phyloP scores from a whole-genome alignment of 768 basidiomycete genomes.

The Pholiota molesta region DNA sequence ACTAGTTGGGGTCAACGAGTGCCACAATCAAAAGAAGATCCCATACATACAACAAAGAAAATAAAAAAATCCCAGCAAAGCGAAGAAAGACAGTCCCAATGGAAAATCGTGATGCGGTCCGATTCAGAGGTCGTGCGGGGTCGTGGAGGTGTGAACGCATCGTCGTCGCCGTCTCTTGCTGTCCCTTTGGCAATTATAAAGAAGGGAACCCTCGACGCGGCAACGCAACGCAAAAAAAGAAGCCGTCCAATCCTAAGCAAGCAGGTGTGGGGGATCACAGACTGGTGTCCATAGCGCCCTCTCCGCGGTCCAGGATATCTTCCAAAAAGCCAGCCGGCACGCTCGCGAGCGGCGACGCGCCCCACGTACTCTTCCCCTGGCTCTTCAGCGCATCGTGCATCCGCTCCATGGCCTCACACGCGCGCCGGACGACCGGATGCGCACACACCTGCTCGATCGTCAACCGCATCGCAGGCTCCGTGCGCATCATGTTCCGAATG shows the following conservation, averaged over 20 bases:
- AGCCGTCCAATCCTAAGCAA: slow-evolving; percentile 10
- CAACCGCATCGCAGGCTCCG: slow-evolving; percentile 63
- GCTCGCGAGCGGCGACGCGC: slow-evolving; percentile 62
- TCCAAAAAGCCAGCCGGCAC: slow-evolving; percentile 66
- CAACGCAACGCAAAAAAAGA: slow-evolving; percentile 10
- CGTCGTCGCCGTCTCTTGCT: slow-evolving; percentile 12
- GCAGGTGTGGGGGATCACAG: slow-evolving; percentile 12
- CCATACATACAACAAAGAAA: slow-evolving; percentile 11
- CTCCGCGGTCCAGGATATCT: slow-evolving; percentile 50
- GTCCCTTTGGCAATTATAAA: slow-evolving; percentile 15
- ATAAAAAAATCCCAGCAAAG: slow-evolving; percentile 4
- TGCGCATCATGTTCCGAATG: slow-evolving; percentile 78
- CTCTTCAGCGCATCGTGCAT: slow-evolving; percentile 37
- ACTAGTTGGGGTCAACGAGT: not conserved
- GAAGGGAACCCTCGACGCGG: slow-evolving; percentile 13
- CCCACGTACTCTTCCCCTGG: slow-evolving; percentile 47
- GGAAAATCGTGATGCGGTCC: slow-evolving; percentile 3
- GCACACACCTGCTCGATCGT: slow-evolving; percentile 56
- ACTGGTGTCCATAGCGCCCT: slow-evolving; percentile 30
- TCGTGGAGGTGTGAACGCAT: slow-evolving; percentile 7
- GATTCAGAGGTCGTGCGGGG: not conserved
- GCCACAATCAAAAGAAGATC: slow-evolving; percentile 6
- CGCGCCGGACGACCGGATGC: slow-evolving; percentile 67
- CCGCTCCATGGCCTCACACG: slow-evolving; percentile 65
- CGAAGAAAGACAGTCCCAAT: slow-evolving; percentile 16